These are phyloP conservation scores for Sporothrix pallida DNA, from an alignment of 2,329 filamentous ascomycete genomes.

Conservation along the genomic window DNA sequence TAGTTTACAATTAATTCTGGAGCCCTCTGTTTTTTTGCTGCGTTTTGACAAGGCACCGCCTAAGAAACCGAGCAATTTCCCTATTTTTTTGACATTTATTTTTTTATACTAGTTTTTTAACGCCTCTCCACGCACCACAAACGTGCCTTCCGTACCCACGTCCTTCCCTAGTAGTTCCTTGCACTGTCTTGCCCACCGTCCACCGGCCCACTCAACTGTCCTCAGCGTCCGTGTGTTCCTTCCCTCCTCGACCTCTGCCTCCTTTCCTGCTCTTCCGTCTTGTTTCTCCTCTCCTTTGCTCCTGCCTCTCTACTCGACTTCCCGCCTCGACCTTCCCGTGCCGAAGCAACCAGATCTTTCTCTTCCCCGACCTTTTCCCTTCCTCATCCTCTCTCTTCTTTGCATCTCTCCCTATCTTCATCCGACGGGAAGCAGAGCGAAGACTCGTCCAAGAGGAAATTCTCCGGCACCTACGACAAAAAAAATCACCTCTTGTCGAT, in stretches of 20 bases:
- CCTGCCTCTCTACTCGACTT: constrained; percentile 15
- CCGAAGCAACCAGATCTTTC: constrained; percentile 10
- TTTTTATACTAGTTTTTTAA: constrained; percentile 35
- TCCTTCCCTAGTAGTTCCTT: not conserved
- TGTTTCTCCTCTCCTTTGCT: constrained; percentile 16
- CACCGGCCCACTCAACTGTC: constrained; percentile 24
- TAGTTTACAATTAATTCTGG: constrained; percentile 5
- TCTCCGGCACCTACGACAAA: not conserved
- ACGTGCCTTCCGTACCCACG: constrained; percentile 28
- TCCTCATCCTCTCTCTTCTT: not conserved
- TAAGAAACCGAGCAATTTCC: constrained; percentile 33
- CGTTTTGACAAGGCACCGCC: constrained; percentile 24
- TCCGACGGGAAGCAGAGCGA: constrained; percentile 24
- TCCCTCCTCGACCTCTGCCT: constrained; percentile 36
- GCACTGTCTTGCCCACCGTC: constrained; percentile 26
- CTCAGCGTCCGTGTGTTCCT: constrained; percentile 29
- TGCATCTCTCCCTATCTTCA: constrained; percentile 15
- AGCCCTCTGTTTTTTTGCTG: constrained; percentile 3
- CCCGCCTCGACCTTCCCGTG: constrained; percentile 16
- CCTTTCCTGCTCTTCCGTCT: constrained; percentile 28
- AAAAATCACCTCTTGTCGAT: constrained; percentile 17
- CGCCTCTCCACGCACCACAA: constrained; percentile 34
- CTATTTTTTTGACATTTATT: constrained; percentile 36
- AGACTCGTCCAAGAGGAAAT: not conserved
- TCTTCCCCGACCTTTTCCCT: not conserved